These are phyloP conservation scores for Ceratobasidium sp. DNA, from an alignment of 1,284 basidiomycete genomes.

Conservation along the genomic window DNA sequence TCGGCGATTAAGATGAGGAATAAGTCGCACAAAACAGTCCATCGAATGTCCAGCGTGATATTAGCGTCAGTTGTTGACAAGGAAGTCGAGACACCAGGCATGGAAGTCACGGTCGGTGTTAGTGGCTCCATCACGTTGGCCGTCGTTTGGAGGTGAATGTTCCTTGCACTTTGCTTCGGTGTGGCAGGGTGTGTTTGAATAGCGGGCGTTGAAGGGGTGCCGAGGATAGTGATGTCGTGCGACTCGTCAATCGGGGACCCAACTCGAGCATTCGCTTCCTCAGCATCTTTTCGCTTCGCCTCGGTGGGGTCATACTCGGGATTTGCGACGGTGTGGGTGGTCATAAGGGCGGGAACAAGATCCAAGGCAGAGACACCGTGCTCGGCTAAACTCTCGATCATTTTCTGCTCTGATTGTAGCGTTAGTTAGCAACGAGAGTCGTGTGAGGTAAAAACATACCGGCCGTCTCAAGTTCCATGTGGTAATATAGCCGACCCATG, in stretches of 20 bases:
- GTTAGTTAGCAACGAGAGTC: background rate
- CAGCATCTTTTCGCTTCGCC: conserved; percentile 58
- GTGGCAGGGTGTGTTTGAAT: conserved; percentile 1
- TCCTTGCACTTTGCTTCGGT: conserved; percentile 28
- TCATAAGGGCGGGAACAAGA: conserved; percentile 90
- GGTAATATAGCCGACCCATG: conserved; percentile 93
- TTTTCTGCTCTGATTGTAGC: conserved; percentile 80
- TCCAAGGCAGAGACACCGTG: conserved; percentile 89
- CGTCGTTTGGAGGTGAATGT: conserved; percentile 60
- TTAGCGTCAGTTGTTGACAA: conserved; percentile 83
- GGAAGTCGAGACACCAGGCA: conserved; percentile 85
- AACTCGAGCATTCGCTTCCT: conserved; percentile 40
- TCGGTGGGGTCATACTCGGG: conserved; percentile 91
- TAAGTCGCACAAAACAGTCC: conserved; percentile 95
- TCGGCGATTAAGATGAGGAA: conserved; percentile 93
- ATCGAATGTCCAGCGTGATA: conserved; percentile 93
- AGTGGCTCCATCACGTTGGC: conserved; percentile 64
- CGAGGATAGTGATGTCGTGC: conserved; percentile 44
- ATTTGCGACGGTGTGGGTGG: conserved; percentile 93
- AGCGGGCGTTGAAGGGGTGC: conserved; percentile 40
- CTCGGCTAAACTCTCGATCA: conserved; percentile 89
- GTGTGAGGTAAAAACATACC: conserved; percentile 62
- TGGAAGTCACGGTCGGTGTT: conserved; percentile 48
- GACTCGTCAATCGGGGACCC: conserved; percentile 2
- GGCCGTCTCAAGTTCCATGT: conserved; percentile 91